Conservation (phyloP, 768 basidiomycete genomes). For the Pholiota conissans region DNA sequence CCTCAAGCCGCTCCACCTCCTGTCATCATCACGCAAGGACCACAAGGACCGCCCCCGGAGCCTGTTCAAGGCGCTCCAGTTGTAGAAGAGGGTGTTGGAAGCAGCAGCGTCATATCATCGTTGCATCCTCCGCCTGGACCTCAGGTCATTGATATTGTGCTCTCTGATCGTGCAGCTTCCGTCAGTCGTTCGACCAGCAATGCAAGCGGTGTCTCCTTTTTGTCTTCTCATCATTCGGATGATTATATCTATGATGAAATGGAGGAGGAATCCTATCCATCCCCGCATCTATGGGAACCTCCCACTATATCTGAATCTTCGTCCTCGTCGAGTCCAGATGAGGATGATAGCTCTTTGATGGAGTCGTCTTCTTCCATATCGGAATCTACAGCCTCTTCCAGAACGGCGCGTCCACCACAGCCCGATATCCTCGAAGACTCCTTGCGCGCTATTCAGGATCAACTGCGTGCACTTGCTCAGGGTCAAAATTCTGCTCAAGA, state of each 20-base stretch:
- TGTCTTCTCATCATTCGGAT: constrained; percentile 73
- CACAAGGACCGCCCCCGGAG: background rate
- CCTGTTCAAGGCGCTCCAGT: constrained; percentile 13
- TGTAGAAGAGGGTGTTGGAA: constrained; percentile 45
- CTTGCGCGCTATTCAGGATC: constrained; percentile 57
- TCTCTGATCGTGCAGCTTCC: constrained; percentile 26
- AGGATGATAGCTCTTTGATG: constrained; percentile 15
- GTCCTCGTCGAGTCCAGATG: constrained; percentile 14
- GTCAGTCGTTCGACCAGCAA: constrained; percentile 39
- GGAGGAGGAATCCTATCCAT: constrained; percentile 7
- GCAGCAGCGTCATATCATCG: constrained; percentile 38
- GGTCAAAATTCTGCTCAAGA: constrained; percentile 62
- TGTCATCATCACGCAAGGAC: constrained; percentile 5
- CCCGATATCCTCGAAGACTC: constrained; percentile 38
- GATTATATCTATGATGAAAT: constrained; percentile 48
- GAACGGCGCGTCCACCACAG: constrained; percentile 37
- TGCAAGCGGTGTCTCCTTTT: constrained; percentile 42
- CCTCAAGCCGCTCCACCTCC: constrained; percentile 31
- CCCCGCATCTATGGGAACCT: background rate
- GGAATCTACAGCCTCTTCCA: constrained; percentile 9
- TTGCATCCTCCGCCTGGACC: constrained; percentile 25
- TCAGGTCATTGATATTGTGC: constrained; percentile 7
- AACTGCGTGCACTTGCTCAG: constrained; percentile 59
- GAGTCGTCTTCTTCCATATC: background rate
- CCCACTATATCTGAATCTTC: constrained; percentile 1